These are phyloP conservation scores for Gastrolobium bilobum DNA, from an alignment of 306 rosid genomes.

Conservation along the genomic window DNA sequence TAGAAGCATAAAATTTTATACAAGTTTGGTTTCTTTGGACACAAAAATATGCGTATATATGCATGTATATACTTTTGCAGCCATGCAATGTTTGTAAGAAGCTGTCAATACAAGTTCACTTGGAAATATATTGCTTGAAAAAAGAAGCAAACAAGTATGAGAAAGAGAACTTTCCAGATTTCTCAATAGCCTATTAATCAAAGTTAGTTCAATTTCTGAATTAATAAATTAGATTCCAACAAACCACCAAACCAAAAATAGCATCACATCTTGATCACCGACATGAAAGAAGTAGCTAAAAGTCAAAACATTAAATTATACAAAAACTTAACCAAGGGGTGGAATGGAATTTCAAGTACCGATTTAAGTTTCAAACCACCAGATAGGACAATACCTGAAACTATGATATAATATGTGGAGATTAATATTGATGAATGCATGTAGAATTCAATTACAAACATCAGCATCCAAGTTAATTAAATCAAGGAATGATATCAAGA, in stretches of 20 bases:
- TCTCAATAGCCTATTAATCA: neutral
- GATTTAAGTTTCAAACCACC: neutral
- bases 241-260: neutral
- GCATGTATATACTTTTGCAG: neutral
- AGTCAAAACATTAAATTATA: neutral
- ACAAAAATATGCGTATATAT: neutral
- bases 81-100: neutral
- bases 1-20: neutral
- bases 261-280: neutral
- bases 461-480: neutral
- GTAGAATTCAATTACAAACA: neutral
- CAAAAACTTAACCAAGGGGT: neutral
- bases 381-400: neutral
- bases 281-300: constrained; percentile 2
- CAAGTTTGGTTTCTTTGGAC: neutral
- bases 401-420: neutral
- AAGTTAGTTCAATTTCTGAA: neutral
- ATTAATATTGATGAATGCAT: neutral
- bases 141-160: neutral
- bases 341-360: constrained; percentile 1
- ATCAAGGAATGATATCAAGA: neutral
- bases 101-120: neutral
- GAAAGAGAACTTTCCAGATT: neutral
- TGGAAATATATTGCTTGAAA: neutral
- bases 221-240: neutral